Percentiles rank a stretch among this genome's conserved stretches.
These are phyloP conservation scores for Apiotrichum porosum DNA, from an alignment of 1,284 basidiomycete species.

Conservation along the genomic window DNA sequence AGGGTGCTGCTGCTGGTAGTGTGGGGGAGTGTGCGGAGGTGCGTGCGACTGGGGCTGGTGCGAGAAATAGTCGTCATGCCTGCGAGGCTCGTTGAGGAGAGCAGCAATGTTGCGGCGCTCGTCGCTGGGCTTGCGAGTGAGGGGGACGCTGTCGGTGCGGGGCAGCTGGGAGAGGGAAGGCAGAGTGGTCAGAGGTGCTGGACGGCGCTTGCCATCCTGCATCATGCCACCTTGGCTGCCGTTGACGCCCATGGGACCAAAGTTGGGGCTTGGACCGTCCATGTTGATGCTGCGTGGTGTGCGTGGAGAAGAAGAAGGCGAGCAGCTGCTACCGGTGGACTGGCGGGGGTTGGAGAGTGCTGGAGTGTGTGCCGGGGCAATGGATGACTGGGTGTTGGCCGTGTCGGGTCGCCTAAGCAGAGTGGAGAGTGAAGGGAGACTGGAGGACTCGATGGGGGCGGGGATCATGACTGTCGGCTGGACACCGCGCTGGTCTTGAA, in stretches of 20 bases:
- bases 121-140: slow-evolving; percentile 5
- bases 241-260: too few species aligned
- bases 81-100: slow-evolving; percentile 8
- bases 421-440: too few species aligned
- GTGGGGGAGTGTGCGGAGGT: background rate
- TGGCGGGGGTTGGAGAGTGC: too few species aligned
- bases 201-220: background rate
- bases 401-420: too few species aligned
- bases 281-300: slow-evolving; percentile 1
- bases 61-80: background rate
- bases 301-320: background rate
- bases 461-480: too few species aligned
- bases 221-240: too few species aligned
- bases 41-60: background rate
- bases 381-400: too few species aligned
- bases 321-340: background rate
- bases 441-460: too few species aligned
- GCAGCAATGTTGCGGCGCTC: slow-evolving; percentile 11
- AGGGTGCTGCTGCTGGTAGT: background rate
- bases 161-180: background rate
- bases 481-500: too few species aligned
- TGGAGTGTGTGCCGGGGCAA: too few species aligned
- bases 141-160: background rate
- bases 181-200: slow-evolving; percentile 1
- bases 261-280: background rate